Evolutionary conservation across 805 yeast genomes (phyloP).

Genomic region (Ogataea saltuana): DNA sequence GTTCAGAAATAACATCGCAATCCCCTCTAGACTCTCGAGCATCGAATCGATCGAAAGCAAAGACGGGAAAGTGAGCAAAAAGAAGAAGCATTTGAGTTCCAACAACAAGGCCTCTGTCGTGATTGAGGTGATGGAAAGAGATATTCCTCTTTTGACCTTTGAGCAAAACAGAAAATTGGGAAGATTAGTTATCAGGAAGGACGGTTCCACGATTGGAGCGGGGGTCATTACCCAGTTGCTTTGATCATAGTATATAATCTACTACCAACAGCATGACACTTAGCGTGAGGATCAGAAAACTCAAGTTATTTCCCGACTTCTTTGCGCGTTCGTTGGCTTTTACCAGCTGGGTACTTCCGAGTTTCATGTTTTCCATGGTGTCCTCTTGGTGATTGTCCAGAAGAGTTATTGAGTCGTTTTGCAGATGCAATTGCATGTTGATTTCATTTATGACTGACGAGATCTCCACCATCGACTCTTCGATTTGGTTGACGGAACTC

Average conservation of each 20-base stretch:
- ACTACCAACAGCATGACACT: conserved; percentile 57
- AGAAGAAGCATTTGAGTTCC: conserved; percentile 56
- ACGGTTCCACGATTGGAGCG: conserved; percentile 67
- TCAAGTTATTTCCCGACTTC: conserved; percentile 56
- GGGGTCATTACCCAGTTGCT: conserved; percentile 28
- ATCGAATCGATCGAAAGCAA: conserved; percentile 37
- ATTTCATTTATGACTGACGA: conserved; percentile 74
- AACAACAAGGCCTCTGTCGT: conserved; percentile 60
- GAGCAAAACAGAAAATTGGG: conserved; percentile 55
- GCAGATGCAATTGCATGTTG: conserved; percentile 68
- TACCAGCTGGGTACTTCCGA: conserved; percentile 70
- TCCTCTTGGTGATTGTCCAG: conserved; percentile 68
- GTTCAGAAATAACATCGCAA: conserved; percentile 72
- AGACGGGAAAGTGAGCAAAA: conserved; percentile 48
- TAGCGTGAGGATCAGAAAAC: conserved; percentile 52
- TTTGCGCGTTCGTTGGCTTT: conserved; percentile 70
- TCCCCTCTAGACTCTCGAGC: conserved; percentile 64
- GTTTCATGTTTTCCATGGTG: conserved; percentile 60
- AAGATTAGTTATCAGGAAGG: conserved; percentile 67
- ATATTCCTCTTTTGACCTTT: conserved; percentile 54
- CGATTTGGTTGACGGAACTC: conserved; percentile 58
- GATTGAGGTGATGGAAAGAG: conserved; percentile 48
- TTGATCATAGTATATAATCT: conserved; percentile 44
- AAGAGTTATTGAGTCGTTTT: conserved; percentile 65
- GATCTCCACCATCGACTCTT: conserved; percentile 67